A percentile compares a stretch with the other conserved stretches of the same genome.
Evolutionary conservation across 2,329 filamentous ascomycete genomes (phyloP).

Genomic region (Alternaria atra): DNA sequence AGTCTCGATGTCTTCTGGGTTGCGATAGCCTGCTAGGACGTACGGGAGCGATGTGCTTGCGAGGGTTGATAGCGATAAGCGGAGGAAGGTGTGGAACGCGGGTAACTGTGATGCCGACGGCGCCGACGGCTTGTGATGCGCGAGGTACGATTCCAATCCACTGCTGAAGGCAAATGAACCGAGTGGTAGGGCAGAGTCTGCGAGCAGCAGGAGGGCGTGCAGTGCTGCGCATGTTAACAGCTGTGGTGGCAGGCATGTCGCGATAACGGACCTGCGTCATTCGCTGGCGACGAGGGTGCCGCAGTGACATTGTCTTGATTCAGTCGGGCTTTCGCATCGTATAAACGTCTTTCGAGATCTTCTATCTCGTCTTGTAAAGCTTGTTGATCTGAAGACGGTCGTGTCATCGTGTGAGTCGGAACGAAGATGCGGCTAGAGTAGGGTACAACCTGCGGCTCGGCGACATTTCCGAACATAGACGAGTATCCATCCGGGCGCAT

Average conservation of each 20-base stretch:
- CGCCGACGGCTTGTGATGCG: slow-evolving; percentile 63
- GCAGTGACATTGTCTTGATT: slow-evolving; percentile 38
- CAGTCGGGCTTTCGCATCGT: slow-evolving; percentile 59
- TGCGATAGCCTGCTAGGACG: slow-evolving; percentile 71
- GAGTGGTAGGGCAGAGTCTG: slow-evolving; percentile 82
- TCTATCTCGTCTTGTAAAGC: slow-evolving; percentile 63
- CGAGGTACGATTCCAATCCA: slow-evolving; percentile 82
- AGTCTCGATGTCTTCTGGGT: slow-evolving; percentile 60
- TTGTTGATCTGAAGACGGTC: slow-evolving; percentile 31
- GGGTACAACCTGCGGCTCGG: slow-evolving; percentile 29
- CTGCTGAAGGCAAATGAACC: slow-evolving; percentile 89
- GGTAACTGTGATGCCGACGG: slow-evolving; percentile 43
- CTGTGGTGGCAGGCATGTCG: not conserved
- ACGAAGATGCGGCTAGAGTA: slow-evolving; percentile 18
- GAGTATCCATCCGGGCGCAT: slow-evolving; percentile 6
- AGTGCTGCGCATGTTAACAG: slow-evolving; percentile 31
- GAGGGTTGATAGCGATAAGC: slow-evolving; percentile 74
- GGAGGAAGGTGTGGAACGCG: slow-evolving; percentile 72
- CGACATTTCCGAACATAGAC: slow-evolving; percentile 24
- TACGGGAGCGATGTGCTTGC: slow-evolving; percentile 79
- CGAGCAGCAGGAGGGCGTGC: slow-evolving; percentile 78
- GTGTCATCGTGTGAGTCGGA: slow-evolving; percentile 36
- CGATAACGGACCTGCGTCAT: slow-evolving; percentile 28
- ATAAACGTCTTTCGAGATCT: slow-evolving; percentile 63
- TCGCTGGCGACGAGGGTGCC: slow-evolving; percentile 20